Evolutionary conservation across 2,329 filamentous ascomycete species (phyloP).

Genomic region (Thielaviopsis punctulata): DNA sequence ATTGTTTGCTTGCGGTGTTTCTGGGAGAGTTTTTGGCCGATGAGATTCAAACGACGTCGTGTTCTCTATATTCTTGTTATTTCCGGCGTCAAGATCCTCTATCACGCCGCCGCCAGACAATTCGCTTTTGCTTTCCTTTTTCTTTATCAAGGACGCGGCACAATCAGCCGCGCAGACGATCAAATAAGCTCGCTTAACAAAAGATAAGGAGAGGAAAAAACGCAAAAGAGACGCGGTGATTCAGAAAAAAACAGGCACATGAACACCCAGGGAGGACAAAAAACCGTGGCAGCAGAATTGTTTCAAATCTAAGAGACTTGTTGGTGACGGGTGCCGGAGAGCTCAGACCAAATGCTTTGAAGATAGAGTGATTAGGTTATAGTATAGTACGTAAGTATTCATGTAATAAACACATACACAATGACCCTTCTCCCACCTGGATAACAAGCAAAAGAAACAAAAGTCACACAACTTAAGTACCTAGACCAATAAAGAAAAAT

Average conservation of each 20-base stretch:
- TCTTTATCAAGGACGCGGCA: neutral
- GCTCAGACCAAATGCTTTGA: neutral
- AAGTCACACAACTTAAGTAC: neutral
- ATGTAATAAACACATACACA: no score
- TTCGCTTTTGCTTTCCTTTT: no score
- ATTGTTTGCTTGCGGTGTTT: neutral
- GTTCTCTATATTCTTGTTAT: neutral
- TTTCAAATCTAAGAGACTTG: neutral
- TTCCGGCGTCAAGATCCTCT: no score
- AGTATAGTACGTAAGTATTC: neutral
- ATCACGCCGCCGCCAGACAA: neutral
- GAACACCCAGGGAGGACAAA: neutral
- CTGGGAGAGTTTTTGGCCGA: neutral
- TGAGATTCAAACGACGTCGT: neutral
- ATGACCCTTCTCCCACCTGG: no score
- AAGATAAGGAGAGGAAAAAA: no score
- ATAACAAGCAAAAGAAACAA: neutral
- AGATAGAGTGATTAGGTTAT: neutral
- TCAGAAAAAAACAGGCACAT: neutral
- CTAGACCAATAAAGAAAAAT: neutral
- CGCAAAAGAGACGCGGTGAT: neutral
- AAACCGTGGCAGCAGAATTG: neutral
- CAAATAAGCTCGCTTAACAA: no score
- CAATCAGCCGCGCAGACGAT: no score
- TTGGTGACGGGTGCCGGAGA: no score